phyloP scores from a whole-genome alignment of 2,329 filamentous ascomycete species.

The Penicillium sp. region DNA sequence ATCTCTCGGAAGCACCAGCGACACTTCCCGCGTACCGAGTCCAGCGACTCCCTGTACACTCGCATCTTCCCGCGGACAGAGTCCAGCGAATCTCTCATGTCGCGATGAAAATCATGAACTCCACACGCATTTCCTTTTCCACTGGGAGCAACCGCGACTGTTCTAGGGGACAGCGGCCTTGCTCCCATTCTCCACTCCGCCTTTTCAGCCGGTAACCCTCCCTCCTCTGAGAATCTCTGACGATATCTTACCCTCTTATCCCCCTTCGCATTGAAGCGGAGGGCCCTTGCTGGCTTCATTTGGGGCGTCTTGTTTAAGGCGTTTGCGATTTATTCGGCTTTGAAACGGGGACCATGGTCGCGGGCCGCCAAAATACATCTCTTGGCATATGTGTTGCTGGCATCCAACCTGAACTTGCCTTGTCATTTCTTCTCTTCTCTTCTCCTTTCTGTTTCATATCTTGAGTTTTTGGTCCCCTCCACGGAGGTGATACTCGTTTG shows the following conservation, averaged over 20 bases:
- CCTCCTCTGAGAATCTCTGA: slow-evolving; percentile 20
- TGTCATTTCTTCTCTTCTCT: slow-evolving; percentile 8
- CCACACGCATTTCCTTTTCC: slow-evolving; percentile 11
- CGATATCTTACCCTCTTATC: slow-evolving; percentile 14
- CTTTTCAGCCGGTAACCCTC: slow-evolving; percentile 7
- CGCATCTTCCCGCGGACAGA: slow-evolving; percentile 41
- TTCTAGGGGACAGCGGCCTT: slow-evolving; percentile 13
- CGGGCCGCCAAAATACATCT: slow-evolving; percentile 12
- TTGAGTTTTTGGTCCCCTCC: slow-evolving; percentile 21
- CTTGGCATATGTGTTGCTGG: slow-evolving; percentile 18
- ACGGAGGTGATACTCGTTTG: slow-evolving; percentile 21
- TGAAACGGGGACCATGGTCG: slow-evolving; percentile 18
- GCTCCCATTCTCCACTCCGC: slow-evolving; percentile 3
- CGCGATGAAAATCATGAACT: slow-evolving; percentile 28
- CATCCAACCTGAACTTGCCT: slow-evolving; percentile 15
- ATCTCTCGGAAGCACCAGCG: slow-evolving; percentile 42
- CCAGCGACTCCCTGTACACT: slow-evolving; percentile 41
- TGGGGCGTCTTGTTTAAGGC: slow-evolving; percentile 23
- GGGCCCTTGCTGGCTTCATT: slow-evolving; percentile 22
- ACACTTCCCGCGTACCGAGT: slow-evolving; percentile 41
- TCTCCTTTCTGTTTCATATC: slow-evolving; percentile 18
- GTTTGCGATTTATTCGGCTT: slow-evolving; percentile 24
- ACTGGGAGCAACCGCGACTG: slow-evolving; percentile 9
- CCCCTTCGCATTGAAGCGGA: slow-evolving; percentile 6
- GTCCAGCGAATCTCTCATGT: slow-evolving; percentile 43